Evolutionary conservation across 1,139 yeast genomes (phyloP).

Genomic region (Taphrina wiesneri): DNA sequence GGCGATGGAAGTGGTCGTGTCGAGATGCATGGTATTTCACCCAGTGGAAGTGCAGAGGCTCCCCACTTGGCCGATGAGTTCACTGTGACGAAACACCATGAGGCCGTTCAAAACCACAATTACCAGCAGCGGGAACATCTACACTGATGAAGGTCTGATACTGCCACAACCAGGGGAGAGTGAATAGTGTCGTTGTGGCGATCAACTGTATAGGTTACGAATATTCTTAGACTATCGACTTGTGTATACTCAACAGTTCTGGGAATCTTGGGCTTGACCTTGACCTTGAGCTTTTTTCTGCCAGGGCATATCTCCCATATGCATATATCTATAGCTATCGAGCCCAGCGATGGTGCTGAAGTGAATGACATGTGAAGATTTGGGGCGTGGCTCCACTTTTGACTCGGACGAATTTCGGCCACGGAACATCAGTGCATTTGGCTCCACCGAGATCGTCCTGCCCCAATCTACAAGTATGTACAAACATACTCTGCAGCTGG

Average conservation of each 20-base stretch:
- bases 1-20: background rate
- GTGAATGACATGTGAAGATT: background rate
- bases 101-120: background rate
- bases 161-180: background rate
- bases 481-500: too few relatives aligned
- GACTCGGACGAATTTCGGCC: background rate
- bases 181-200: background rate
- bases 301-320: too few relatives aligned
- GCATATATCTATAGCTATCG: too few relatives aligned
- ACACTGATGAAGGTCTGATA: background rate
- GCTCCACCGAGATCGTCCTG: too few relatives aligned
- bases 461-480: too few relatives aligned
- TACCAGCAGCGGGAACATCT: background rate
- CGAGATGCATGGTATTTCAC: conserved; percentile 18
- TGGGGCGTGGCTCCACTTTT: background rate
- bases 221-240: too few relatives aligned
- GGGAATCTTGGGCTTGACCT: too few relatives aligned
- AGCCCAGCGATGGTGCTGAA: too few relatives aligned
- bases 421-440: too few relatives aligned
- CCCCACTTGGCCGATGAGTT: conserved; percentile 14
- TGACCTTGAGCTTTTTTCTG: too few relatives aligned
- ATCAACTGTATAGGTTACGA: too few relatives aligned
- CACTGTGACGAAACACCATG: conserved; percentile 2
- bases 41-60: background rate
- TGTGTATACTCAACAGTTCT: too few relatives aligned